phyloP scores from a whole-genome alignment of 1,284 basidiomycete species.

The Porogramme epimiltina region DNA sequence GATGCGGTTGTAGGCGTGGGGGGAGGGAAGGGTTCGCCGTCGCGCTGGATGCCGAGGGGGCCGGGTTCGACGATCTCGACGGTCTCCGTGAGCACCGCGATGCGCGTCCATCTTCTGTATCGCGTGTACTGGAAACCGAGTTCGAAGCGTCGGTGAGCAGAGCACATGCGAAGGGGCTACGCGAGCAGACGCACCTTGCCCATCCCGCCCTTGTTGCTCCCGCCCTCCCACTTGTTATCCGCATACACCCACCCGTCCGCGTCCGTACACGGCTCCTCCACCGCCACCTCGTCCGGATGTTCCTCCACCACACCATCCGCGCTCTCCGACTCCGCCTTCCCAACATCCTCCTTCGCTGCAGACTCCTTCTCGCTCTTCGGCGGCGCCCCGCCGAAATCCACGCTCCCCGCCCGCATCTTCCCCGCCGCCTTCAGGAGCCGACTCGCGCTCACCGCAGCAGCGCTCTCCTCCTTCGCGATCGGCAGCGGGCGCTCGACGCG shows the following conservation, averaged over 20 bases:
- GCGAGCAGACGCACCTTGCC: slow-evolving; percentile 60
- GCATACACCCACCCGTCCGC: slow-evolving; percentile 92
- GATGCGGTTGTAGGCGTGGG: neutral
- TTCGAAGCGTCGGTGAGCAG: neutral
- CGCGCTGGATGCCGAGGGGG: slow-evolving; percentile 28
- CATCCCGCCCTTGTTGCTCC: slow-evolving; percentile 77
- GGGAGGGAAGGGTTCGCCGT: slow-evolving; percentile 5
- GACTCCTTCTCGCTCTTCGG: slow-evolving; percentile 26
- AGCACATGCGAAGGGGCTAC: neutral
- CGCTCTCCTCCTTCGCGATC: slow-evolving; percentile 48
- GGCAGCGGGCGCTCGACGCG: slow-evolving; percentile 65
- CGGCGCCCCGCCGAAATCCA: slow-evolving; percentile 28
- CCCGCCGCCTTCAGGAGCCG: slow-evolving; percentile 49
- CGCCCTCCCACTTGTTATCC: slow-evolving; percentile 94
- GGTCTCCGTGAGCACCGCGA: slow-evolving; percentile 76
- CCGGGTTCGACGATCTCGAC: slow-evolving; percentile 55
- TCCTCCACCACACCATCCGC: slow-evolving; percentile 21
- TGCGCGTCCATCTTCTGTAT: slow-evolving; percentile 80
- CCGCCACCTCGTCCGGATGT: slow-evolving; percentile 31
- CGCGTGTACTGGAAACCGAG: slow-evolving; percentile 68
- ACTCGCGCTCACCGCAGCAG: slow-evolving; percentile 33
- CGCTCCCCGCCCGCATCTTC: slow-evolving; percentile 45
- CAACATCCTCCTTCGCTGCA: slow-evolving; percentile 13
- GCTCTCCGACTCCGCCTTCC: slow-evolving; percentile 10
- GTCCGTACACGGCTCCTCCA: slow-evolving; percentile 67